These are phyloP conservation scores for Fusarium camptoceras DNA, from an alignment of 2,329 filamentous ascomycete genomes.

Conservation along the genomic window DNA sequence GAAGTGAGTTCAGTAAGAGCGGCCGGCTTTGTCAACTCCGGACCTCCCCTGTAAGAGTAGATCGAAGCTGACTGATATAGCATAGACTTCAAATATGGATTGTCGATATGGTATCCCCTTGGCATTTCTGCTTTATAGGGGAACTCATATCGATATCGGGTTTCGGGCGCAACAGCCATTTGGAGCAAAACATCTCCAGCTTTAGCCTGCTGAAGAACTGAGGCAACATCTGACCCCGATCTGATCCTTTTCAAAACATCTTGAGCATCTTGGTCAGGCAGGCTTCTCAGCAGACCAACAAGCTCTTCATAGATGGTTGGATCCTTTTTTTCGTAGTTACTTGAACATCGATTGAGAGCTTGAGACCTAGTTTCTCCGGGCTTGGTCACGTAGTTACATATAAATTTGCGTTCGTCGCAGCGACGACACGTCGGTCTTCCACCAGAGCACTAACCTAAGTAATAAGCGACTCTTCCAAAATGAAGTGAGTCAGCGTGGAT, in stretches of 20 bases:
- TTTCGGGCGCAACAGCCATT: conserved; percentile 53
- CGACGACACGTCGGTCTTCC: conserved; percentile 42
- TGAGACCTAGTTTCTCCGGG: conserved; percentile 40
- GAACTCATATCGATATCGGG: conserved; percentile 55
- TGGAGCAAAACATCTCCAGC: conserved; percentile 55
- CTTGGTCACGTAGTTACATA: conserved; percentile 35
- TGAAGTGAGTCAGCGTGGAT: too few species aligned
- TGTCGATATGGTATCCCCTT: conserved; percentile 20
- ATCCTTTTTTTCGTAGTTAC: background rate
- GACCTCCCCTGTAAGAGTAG: background rate
- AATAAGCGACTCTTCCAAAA: background rate
- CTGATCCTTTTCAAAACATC: conserved; percentile 52
- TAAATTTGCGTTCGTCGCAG: conserved; percentile 22
- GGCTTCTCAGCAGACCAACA: conserved; percentile 21
- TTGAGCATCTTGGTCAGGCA: conserved; percentile 49
- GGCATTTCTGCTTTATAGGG: conserved; percentile 49
- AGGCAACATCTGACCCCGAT: conserved; percentile 47
- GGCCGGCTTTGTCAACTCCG: background rate
- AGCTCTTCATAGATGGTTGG: conserved; percentile 32
- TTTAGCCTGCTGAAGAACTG: conserved; percentile 51
- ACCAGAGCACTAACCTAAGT: conserved; percentile 42
- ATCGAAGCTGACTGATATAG: conserved; percentile 44
- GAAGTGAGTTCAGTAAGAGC: background rate
- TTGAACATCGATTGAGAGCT: conserved; percentile 8
- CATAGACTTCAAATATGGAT: conserved; percentile 45